Base-by-base conservation (phyloP, 345 rosid species). In the Gossypium sturtianum region DNA sequence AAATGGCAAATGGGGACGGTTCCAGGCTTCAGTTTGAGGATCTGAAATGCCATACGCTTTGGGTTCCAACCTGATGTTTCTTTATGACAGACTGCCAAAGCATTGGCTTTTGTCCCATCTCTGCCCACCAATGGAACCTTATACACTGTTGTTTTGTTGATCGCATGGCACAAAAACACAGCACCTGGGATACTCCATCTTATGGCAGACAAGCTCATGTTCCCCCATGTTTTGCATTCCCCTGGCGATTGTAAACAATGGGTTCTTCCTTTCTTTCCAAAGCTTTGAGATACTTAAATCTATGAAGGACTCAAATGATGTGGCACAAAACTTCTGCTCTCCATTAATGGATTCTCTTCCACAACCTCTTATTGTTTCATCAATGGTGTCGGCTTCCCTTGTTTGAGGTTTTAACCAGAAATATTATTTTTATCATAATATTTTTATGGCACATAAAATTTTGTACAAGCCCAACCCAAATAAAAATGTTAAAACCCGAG, bases 11-110 rank as follows among this genome's bases (percentile, higher is more conserved):
- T 72, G 1, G 96, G 90, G 65, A 82, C 77, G 1, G 80, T 82
- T 70, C 93, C 96, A 16, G 91, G 96, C 86, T 87, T 79, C 41
- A 91, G 87, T 27, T 89, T 85, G 65, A 91, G 90, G 13, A 83
- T 80, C 77, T 80, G 84, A 71, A 91, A 91, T 15, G 96, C 90
- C 79, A 87, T 74, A 72, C 87, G 96, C 74, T 84, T 82, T 1
- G 93, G 91, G 86, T 86, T 91, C 92, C 97, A 91, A 23, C 84
- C 86, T 10, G 92, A 87, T 4, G 97, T 89, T 75, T 93, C 83
- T 57, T 83, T 85, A 80, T 94, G 98, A 83, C 98, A 91, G 43
- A 88, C 88, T 2, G 94, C 93, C 9, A 86, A 83, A 7, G 34
- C 34, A 29, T 29, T 29, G 34, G 34, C 34, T 29, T 29, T 29